Conservation (phyloP, 176 grass and related monocot species). For the bread wheat (Triticum aestivum) region IWGSC_CS_RefSeq_v2.1 NC_057798.1:611180627-611181126, state of each 20-base stretch:
- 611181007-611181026: constrained; percentile 60
- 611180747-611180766: constrained; percentile 58
- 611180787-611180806: constrained; percentile 66
- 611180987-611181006: constrained; percentile 62
- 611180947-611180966: constrained; percentile 62
- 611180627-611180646: constrained; percentile 45
- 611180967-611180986: constrained; percentile 68
- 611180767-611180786: constrained; percentile 74
- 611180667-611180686: constrained; percentile 33
- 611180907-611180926: constrained; percentile 60
- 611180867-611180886: constrained; percentile 49
- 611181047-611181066: background rate
- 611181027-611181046: constrained; percentile 59
- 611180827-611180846: constrained; percentile 73
- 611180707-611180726: background rate
- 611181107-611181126: constrained; percentile 64
- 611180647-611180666: constrained; percentile 55
- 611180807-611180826: constrained; percentile 83
- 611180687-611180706: background rate
- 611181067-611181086: background rate
- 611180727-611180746: background rate
- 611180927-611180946: constrained; percentile 57
- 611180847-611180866: constrained; percentile 69
- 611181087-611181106: constrained; percentile 55
- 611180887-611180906: constrained; percentile 47